Conservation (phyloP, 257 asterid genomes). For the Craterostigma plantagineum region DNA sequence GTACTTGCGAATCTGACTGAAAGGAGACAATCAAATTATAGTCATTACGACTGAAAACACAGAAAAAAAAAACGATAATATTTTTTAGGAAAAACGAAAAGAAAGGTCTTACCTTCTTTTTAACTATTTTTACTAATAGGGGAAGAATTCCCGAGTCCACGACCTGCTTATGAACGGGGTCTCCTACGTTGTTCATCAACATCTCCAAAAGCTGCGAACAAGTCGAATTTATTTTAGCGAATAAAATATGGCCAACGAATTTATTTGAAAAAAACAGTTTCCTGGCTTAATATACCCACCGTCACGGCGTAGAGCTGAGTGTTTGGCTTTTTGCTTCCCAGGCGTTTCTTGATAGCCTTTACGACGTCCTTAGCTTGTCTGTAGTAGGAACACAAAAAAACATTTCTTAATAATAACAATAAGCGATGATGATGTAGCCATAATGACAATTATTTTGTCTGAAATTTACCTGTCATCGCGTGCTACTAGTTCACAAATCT, state of each 20-base stretch:
- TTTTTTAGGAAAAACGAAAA: not conserved
- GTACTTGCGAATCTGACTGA: slow-evolving; percentile 66
- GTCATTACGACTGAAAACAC: slow-evolving; percentile 5
- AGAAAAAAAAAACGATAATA: not conserved
- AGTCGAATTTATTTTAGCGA: slow-evolving; percentile 9
- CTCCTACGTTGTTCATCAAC: slow-evolving; percentile 88
- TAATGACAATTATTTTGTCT: no score
- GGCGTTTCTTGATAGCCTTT: slow-evolving; percentile 78
- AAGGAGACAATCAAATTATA: slow-evolving; percentile 7
- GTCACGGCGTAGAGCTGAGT: slow-evolving; percentile 51
- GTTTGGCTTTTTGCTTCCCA: slow-evolving; percentile 52
- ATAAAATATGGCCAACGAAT: slow-evolving; percentile 8
- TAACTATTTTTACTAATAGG: slow-evolving; percentile 70
- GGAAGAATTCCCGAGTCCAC: slow-evolving; percentile 65
- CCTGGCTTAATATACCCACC: no score
- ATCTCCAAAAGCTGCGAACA: slow-evolving; percentile 79
- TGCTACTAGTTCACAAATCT: slow-evolving; percentile 81
- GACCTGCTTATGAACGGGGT: slow-evolving; percentile 81
- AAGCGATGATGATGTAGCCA: no score
- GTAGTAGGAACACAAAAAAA: slow-evolving; percentile 7
- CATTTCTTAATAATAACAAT: no score
- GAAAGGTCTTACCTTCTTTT: slow-evolving; percentile 55
- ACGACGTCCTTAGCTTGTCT: slow-evolving; percentile 78
- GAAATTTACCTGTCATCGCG: slow-evolving; percentile 45
- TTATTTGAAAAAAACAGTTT: no score